Evolutionary conservation across 176 grass and related monocot species (phyloP).

Genomic region (Bromus sterilis): DNA sequence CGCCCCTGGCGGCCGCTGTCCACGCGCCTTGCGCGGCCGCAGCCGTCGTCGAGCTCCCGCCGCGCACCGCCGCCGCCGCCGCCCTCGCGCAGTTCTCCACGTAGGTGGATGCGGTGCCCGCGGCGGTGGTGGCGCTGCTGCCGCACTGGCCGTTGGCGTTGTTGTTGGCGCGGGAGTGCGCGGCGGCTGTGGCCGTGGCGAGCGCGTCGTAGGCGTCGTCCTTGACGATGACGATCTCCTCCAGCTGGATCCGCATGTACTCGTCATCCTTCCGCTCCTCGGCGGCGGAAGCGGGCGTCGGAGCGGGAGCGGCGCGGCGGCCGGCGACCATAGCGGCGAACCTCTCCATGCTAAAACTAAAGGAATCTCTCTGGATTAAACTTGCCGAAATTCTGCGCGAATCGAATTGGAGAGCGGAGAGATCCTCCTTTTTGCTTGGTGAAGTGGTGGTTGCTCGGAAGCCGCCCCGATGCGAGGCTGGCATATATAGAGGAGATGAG

Average conservation of each 20-base stretch:
- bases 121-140: background rate
- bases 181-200: conserved; percentile 1
- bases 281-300: background rate
- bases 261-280: background rate
- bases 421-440: background rate
- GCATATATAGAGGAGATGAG: background rate
- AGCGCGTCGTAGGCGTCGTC: conserved; percentile 18
- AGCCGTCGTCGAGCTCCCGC: background rate
- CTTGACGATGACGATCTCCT: conserved; percentile 51
- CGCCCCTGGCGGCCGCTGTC: background rate
- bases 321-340: conserved; percentile 23
- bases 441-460: background rate
- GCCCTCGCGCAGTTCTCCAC: background rate
- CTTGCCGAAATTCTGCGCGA: background rate
- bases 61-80: background rate
- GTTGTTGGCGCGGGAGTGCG: background rate
- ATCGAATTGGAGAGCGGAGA: background rate
- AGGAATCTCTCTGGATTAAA: background rate
- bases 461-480: background rate
- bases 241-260: conserved; percentile 28
- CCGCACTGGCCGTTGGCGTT: background rate
- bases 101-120: background rate
- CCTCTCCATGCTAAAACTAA: conserved; percentile 21
- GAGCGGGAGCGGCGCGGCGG: background rate
- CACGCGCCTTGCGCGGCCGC: background rate